phyloP scores from a whole-genome alignment of 2,329 filamentous ascomycete genomes.

The Stagonosporopsis tanaceti region DNA sequence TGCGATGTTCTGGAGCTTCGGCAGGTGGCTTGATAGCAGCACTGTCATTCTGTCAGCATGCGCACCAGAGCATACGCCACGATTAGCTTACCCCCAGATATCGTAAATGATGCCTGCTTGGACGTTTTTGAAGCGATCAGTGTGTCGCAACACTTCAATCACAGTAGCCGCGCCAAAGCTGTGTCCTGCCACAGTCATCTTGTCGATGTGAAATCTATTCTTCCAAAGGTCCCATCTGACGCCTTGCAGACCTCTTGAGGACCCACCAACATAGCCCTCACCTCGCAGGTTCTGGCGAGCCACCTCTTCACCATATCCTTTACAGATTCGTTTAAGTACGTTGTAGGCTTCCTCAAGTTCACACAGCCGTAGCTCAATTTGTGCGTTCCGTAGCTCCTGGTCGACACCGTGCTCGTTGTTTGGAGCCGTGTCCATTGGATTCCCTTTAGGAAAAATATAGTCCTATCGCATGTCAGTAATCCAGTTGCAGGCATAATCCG shows the following conservation, averaged over 20 bases:
- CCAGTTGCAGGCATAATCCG: too few species aligned
- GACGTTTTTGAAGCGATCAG: conserved; percentile 64
- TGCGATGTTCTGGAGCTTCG: conserved; percentile 56
- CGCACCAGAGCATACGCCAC: not conserved
- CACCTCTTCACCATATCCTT: conserved; percentile 62
- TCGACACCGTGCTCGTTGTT: conserved; percentile 69
- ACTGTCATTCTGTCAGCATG: conserved; percentile 44
- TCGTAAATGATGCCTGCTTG: conserved; percentile 72
- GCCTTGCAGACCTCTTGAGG: conserved; percentile 65
- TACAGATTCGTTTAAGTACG: conserved; percentile 63
- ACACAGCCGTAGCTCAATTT: conserved; percentile 68
- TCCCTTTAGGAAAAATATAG: conserved; percentile 68
- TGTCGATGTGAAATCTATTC: conserved; percentile 61
- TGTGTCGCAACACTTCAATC: conserved; percentile 65
- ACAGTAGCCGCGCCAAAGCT: conserved; percentile 73
- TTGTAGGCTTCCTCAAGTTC: conserved; percentile 71
- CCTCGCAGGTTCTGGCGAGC: conserved; percentile 62
- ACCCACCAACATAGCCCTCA: conserved; percentile 66
- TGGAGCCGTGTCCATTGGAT: conserved; percentile 57
- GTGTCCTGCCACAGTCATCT: conserved; percentile 70
- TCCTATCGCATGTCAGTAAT: conserved; percentile 46
- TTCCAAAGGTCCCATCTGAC: conserved; percentile 66
- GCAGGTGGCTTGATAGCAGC: conserved; percentile 54
- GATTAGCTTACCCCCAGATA: conserved; percentile 61
- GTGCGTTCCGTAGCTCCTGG: conserved; percentile 64